Evolutionary conservation across 257 asterid species (phyloP).

Genomic region (Nicotiana obtusifolia): DNA sequence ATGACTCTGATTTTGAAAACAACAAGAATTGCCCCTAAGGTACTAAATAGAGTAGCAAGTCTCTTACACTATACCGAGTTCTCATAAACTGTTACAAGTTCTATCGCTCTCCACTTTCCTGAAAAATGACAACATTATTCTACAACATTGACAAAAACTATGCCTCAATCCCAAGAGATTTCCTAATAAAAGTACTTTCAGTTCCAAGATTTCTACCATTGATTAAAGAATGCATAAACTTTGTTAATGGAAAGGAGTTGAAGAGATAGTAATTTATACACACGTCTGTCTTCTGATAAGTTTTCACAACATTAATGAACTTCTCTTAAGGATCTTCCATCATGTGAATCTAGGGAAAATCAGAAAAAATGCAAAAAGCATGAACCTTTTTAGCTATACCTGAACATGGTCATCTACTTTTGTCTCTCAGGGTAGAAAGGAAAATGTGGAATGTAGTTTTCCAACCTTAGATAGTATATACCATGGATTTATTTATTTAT

Average conservation of each 20-base stretch:
- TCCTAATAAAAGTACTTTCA: not conserved
- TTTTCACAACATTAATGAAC: not conserved
- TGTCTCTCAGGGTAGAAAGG: not conserved
- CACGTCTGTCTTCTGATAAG: not conserved
- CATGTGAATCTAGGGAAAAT: not conserved
- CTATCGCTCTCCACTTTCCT: not conserved
- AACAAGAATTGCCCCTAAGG: not conserved
- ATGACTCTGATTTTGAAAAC: not conserved
- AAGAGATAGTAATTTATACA: not conserved
- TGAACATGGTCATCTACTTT: slow-evolving; percentile 1
- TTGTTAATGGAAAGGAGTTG: not conserved
- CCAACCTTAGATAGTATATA: too few relatives aligned
- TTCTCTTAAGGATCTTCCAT: not conserved
- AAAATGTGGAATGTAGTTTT: not conserved
- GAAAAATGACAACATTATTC: not conserved
- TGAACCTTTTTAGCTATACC: not conserved
- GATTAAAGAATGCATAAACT: not conserved
- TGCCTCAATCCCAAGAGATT: not conserved
- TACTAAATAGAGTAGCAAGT: not conserved
- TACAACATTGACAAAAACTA: not conserved
- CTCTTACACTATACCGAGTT: not conserved
- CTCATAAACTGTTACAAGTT: not conserved
- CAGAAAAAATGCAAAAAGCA: not conserved
- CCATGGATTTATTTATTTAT: not conserved
- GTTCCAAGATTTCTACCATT: not conserved